phyloP scores from a whole-genome alignment of 139 green algal genomes.

The Trebouxia sp. region DNA sequence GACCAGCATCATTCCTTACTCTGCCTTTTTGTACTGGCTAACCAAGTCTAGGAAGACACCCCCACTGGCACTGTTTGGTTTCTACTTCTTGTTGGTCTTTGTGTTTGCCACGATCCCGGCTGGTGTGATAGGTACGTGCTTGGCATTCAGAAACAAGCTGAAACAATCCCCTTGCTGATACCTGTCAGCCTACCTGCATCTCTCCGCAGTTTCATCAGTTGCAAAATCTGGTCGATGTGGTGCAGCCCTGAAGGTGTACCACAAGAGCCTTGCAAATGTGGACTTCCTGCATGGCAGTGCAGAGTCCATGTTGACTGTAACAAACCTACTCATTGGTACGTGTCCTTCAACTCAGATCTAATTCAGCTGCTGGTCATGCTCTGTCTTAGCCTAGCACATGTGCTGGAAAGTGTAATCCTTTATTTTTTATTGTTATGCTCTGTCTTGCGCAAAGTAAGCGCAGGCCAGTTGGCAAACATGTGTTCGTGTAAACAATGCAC shows the following conservation, averaged over 20 bases:
- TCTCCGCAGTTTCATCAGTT: too few relatives aligned
- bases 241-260: constrained; percentile 87
- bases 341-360: too few relatives aligned
- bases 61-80: constrained; percentile 78
- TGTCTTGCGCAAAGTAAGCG: too few relatives aligned
- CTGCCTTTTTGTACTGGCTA: constrained; percentile 91
- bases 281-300: constrained; percentile 96
- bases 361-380: too few relatives aligned
- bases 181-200: too few relatives aligned
- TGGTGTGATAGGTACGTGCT: constrained; percentile 69
- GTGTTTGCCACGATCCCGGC: constrained; percentile 91
- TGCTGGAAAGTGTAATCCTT: too few relatives aligned
- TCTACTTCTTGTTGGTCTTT: constrained; percentile 98
- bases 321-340: constrained; percentile 92
- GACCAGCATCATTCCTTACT: constrained; percentile 81
- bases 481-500: too few relatives aligned
- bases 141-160: too few relatives aligned
- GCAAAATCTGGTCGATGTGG: neutral
- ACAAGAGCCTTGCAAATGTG: constrained; percentile 89
- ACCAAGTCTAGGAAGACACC: constrained; percentile 64
- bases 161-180: too few relatives aligned
- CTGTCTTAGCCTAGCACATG: too few relatives aligned
- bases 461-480: too few relatives aligned
- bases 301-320: constrained; percentile 94
- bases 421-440: too few relatives aligned